A percentile compares a stretch with the other conserved stretches of the same genome.
Evolutionary conservation across 1,284 basidiomycete genomes (phyloP).

Genomic region (Agroathelia rolfsii): DNA sequence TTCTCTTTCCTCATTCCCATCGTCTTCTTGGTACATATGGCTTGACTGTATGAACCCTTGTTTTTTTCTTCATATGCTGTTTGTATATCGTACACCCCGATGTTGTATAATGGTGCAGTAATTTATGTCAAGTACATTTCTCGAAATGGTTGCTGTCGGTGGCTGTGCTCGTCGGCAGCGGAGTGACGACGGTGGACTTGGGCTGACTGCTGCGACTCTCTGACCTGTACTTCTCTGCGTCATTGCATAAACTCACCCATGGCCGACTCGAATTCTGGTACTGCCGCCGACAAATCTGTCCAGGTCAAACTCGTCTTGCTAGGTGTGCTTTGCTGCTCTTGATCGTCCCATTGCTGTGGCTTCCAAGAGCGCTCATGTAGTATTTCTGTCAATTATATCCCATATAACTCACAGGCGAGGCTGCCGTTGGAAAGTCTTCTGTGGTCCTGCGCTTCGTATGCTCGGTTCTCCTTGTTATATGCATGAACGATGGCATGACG

Average conservation of each 20-base stretch:
- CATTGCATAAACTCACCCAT: constrained; percentile 27
- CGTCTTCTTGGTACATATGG: too few relatives aligned
- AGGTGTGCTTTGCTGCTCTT: constrained; percentile 36
- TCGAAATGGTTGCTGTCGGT: too few relatives aligned
- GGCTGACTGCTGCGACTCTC: too few relatives aligned
- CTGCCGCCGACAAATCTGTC: constrained; percentile 75
- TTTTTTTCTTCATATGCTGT: too few relatives aligned
- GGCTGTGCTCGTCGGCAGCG: too few relatives aligned
- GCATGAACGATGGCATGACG: constrained; percentile 15
- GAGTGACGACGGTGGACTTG: too few relatives aligned
- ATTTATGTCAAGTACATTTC: too few relatives aligned
- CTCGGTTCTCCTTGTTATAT: constrained; percentile 22
- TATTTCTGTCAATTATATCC: constrained; percentile 7
- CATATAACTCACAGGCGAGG: constrained; percentile 62
- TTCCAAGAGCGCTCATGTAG: not conserved
- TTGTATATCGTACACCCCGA: too few relatives aligned
- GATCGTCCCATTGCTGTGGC: too few relatives aligned
- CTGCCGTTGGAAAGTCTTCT: constrained; percentile 99
- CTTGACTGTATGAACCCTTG: too few relatives aligned
- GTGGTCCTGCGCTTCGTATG: constrained; percentile 94
- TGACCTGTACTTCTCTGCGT: constrained; percentile 9
- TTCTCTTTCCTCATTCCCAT: too few relatives aligned
- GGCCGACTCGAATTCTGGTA: constrained; percentile 62
- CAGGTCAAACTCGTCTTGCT: constrained; percentile 87
- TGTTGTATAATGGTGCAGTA: too few relatives aligned